Evolutionary conservation across 768 basidiomycete species (phyloP).

Genomic region (Tulasnella calospora): DNA sequence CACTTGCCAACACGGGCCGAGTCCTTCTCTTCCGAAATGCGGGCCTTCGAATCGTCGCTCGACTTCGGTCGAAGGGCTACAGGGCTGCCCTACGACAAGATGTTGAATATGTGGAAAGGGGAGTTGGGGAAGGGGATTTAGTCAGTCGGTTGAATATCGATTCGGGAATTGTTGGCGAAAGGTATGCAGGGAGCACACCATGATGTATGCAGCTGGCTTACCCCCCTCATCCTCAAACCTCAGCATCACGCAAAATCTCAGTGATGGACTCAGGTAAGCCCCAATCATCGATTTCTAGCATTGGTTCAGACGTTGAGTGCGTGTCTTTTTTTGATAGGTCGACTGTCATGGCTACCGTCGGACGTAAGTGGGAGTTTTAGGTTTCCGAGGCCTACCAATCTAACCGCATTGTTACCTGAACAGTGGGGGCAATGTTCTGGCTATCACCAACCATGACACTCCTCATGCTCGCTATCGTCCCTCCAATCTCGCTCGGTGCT

Average conservation of each 20-base stretch:
- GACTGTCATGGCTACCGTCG: conserved; percentile 88
- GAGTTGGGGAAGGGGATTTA: conserved; percentile 82
- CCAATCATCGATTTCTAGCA: neutral
- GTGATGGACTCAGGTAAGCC: conserved; percentile 44
- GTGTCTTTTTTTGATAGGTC: conserved; percentile 49
- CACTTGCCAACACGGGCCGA: conserved; percentile 76
- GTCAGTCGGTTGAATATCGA: conserved; percentile 86
- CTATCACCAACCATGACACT: conserved; percentile 82
- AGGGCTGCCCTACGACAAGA: conserved; percentile 81
- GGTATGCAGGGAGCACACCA: conserved; percentile 42
- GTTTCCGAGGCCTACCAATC: neutral
- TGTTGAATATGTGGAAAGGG: conserved; percentile 82
- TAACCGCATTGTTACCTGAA: neutral
- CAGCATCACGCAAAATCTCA: conserved; percentile 45
- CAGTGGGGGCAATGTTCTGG: conserved; percentile 93
- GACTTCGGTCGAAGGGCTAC: conserved; percentile 77
- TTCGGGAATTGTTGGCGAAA: conserved; percentile 89
- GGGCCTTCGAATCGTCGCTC: conserved; percentile 87
- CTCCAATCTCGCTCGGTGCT: conserved; percentile 79
- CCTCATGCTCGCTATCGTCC: conserved; percentile 89
- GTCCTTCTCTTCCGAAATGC: conserved; percentile 81
- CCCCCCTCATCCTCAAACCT: neutral
- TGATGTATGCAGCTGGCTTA: neutral
- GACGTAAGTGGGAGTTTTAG: conserved; percentile 52
- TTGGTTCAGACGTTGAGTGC: neutral